phyloP scores from a whole-genome alignment of 371 early-diverging fungal genomes.

The Mucor piriformis region DNA sequence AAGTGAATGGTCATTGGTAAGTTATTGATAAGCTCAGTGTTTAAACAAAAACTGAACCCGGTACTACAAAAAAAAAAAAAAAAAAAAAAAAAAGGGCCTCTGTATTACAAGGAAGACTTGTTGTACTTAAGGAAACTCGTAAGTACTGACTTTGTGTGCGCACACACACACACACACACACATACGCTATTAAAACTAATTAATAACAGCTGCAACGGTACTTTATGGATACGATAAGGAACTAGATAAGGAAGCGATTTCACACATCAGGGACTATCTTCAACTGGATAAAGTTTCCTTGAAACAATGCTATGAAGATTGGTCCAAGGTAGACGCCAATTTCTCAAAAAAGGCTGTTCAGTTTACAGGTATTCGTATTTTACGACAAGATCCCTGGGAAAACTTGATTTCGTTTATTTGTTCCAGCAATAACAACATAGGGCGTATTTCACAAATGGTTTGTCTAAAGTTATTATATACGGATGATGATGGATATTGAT shows the following conservation, averaged over 20 bases:
- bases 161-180: neutral
- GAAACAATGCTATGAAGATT: conserved; percentile 62
- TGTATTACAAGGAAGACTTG: conserved; percentile 29
- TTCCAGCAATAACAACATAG: conserved; percentile 95
- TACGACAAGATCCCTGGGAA: conserved; percentile 89
- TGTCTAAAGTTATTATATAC: too few species aligned
- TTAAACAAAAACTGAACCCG: too few species aligned
- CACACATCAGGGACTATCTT: conserved; percentile 68
- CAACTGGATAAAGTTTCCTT: conserved; percentile 71
- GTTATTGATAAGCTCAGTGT: too few species aligned
- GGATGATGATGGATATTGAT: too few species aligned
- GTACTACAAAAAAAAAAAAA: neutral
- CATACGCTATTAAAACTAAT: neutral
- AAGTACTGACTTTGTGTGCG: neutral
- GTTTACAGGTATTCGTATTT: conserved; percentile 78
- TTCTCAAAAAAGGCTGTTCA: conserved; percentile 60
- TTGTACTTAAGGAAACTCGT: conserved; percentile 31
- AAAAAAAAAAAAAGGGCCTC: conserved; percentile 11
- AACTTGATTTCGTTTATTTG: conserved; percentile 95
- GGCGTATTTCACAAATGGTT: conserved; percentile 92
- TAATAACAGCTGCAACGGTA: conserved; percentile 35
- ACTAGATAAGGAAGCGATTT: conserved; percentile 21
- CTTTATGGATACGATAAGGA: conserved; percentile 28
- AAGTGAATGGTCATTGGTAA: conserved; percentile 42
- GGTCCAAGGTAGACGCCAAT: conserved; percentile 69